Conservation (phyloP, 495 filamentous ascomycete species). For the Talaromyces liani region DNA sequence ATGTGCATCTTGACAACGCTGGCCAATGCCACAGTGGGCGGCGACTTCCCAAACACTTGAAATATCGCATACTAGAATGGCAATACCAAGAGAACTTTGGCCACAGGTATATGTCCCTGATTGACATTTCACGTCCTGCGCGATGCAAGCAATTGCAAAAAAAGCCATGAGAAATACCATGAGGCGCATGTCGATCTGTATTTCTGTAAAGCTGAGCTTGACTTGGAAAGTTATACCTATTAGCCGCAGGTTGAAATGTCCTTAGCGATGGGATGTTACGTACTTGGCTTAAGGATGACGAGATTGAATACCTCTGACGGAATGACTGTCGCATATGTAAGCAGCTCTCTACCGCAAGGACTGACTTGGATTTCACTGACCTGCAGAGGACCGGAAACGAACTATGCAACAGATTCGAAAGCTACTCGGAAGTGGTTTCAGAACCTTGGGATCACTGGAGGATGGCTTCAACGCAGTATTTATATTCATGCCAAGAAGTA, state of each 20-base stretch:
- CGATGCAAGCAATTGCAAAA: background rate
- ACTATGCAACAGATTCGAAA: background rate
- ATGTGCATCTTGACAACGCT: background rate
- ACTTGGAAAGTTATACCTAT: background rate
- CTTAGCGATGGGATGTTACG: background rate
- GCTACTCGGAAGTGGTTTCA: background rate
- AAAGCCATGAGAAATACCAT: background rate
- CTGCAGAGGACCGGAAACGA: background rate
- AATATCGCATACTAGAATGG: background rate
- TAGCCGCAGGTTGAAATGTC: background rate
- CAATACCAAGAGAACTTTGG: background rate
- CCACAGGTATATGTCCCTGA: background rate
- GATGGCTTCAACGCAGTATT: background rate
- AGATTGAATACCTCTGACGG: background rate
- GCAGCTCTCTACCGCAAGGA: background rate
- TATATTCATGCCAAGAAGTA: background rate
- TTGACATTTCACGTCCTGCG: background rate
- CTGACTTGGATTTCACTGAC: background rate
- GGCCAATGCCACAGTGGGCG: background rate
- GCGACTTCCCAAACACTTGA: background rate
- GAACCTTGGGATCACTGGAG: background rate
- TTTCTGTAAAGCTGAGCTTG: background rate
- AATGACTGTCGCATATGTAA: background rate
- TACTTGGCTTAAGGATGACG: background rate
- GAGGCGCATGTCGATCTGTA: background rate